Base-by-base conservation (phyloP, 331 rosid genomes). In the Pyracantha coccinea region DNA sequence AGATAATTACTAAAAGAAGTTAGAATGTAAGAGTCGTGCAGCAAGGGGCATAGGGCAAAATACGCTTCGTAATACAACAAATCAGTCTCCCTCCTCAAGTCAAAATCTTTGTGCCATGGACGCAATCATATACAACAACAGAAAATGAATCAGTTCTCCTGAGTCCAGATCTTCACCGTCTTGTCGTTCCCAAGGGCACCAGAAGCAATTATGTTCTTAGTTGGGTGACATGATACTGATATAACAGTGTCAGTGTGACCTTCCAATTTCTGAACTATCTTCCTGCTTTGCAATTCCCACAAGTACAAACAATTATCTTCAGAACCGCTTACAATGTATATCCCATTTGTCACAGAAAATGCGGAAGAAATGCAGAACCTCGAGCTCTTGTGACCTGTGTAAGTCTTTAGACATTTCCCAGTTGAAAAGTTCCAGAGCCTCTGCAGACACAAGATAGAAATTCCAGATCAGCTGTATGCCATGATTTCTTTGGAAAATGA, bases 181-280 rank as follows among this genome's bases (percentile, higher is more conserved):
- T 87, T 90, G 84, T 94, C 99, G 81, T 81, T 89, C 76, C 92
- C 93, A 25, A 94, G 92, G 13, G 99, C 92, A 79, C 97, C 99
- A 11, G 99, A 94, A 44, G 97, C 97, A 69, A 94, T 89, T 89
- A 90, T 83, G 83, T 87, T 92, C 86, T 92, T 84, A 2, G 85
- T 85, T 60, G 99, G 99, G 83, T 94, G 99, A 85, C 93, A 89
- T 1, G 93, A 81, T 44, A 94, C 97, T 32, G 97, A 92, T 75
- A 94, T 83, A 79, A 90, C 97, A 7, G 97, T 79, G 75, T 94
- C 95, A 0, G 95, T 82, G 85, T 92, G 99, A 67, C 99, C 97
- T 86, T 92, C 97, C 86, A 94, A 75, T 86, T 87, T 94, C 85
- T 94, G 97, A 38, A 92, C 88, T 47, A 87, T 47, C 83, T 85